phyloP scores from a whole-genome alignment of 345 rosid genomes.

The Geranium rotundifolium region DNA sequence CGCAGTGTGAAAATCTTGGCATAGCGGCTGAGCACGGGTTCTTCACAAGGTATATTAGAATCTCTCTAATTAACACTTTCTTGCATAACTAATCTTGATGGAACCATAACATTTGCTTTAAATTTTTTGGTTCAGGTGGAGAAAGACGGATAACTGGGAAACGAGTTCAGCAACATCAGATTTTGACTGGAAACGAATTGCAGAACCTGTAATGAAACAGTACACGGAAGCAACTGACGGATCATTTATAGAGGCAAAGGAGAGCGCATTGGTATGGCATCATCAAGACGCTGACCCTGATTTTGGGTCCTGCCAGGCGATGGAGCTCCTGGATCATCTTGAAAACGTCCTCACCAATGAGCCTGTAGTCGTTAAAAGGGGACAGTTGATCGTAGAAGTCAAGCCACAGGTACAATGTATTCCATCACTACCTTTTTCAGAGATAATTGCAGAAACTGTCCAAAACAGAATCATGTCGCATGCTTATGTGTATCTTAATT shows the following conservation, averaged over 20 bases:
- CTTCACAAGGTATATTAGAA: slow-evolving; percentile 37
- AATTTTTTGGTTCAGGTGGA: slow-evolving; percentile 35
- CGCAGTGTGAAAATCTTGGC: slow-evolving; percentile 60
- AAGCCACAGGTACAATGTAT: slow-evolving; percentile 59
- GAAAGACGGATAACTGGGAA: slow-evolving; percentile 54
- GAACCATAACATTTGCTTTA: too few species aligned
- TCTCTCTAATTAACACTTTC: background rate
- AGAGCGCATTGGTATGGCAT: slow-evolving; percentile 87
- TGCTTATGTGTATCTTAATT: background rate
- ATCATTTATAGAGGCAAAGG: slow-evolving; percentile 69
- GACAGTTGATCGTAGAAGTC: slow-evolving; percentile 85
- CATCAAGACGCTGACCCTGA: slow-evolving; percentile 94
- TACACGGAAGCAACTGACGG: slow-evolving; percentile 88
- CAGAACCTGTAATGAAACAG: slow-evolving; percentile 64
- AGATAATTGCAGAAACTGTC: too few species aligned
- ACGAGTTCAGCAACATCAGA: slow-evolving; percentile 40
- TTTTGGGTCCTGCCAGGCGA: slow-evolving; percentile 88
- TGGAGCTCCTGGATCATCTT: slow-evolving; percentile 71
- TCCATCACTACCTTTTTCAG: too few species aligned
- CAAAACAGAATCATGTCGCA: background rate
- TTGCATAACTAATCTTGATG: too few species aligned
- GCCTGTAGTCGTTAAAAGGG: slow-evolving; percentile 72
- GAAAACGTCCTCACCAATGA: slow-evolving; percentile 79
- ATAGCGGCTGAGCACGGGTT: slow-evolving; percentile 82
- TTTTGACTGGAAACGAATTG: slow-evolving; percentile 66